Conservation (phyloP, 805 yeast genomes). For the Ogataea polymorpha region DNA sequence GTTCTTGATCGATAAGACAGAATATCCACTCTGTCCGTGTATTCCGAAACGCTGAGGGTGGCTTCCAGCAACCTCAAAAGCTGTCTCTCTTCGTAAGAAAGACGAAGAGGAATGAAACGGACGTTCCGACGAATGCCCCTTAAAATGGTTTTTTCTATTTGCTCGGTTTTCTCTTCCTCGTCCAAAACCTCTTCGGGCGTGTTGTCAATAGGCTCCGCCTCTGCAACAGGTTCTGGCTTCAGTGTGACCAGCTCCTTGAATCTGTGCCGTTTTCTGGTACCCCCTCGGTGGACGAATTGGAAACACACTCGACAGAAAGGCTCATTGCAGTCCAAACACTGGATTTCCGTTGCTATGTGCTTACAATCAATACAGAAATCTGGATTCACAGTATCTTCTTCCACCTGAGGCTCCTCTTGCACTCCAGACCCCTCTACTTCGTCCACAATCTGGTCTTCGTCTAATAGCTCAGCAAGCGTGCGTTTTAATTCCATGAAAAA, state of each 20-base stretch:
- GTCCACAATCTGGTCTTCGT: slow-evolving; percentile 20
- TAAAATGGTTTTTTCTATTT: slow-evolving; percentile 25
- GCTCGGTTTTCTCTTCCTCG: slow-evolving; percentile 9
- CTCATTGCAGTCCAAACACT: slow-evolving; percentile 63
- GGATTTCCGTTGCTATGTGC: slow-evolving; percentile 66
- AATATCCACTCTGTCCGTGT: slow-evolving; percentile 76
- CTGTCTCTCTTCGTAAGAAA: slow-evolving; percentile 67
- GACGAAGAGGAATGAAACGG: slow-evolving; percentile 64
- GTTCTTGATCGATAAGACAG: slow-evolving; percentile 63
- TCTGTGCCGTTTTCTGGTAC: slow-evolving; percentile 50
- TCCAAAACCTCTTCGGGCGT: slow-evolving; percentile 18
- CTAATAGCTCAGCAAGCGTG: slow-evolving; percentile 23
- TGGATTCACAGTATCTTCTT: slow-evolving; percentile 33
- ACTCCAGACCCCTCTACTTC: slow-evolving; percentile 11
- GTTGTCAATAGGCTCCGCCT: slow-evolving; percentile 13
- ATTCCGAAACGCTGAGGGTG: slow-evolving; percentile 73
- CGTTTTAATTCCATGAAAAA: slow-evolving; percentile 15
- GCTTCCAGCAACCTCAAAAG: slow-evolving; percentile 66
- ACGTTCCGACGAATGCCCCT: slow-evolving; percentile 42
- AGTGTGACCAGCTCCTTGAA: slow-evolving; percentile 26
- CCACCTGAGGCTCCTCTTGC: slow-evolving; percentile 20
- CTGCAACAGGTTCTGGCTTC: slow-evolving; percentile 15
- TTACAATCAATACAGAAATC: slow-evolving; percentile 65
- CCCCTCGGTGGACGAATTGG: slow-evolving; percentile 66
- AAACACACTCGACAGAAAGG: slow-evolving; percentile 69